Evolutionary conservation across 2,329 filamentous ascomycete species (phyloP).

Genomic region (Pseudomassariella vexata): DNA sequence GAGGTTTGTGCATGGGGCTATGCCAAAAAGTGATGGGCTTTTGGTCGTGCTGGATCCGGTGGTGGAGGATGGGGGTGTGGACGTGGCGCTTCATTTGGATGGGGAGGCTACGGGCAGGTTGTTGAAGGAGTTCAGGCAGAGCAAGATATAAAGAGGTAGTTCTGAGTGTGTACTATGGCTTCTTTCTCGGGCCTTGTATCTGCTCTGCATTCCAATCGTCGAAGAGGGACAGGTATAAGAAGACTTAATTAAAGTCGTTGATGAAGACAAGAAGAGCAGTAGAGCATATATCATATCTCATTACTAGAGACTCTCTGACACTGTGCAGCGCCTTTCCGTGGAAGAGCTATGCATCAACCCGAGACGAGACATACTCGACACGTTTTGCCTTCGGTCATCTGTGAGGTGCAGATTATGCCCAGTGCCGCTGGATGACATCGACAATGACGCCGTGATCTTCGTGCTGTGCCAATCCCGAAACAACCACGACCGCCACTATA

Average conservation of each 20-base stretch:
- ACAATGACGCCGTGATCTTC: slow-evolving; percentile 74
- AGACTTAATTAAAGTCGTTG: too few species aligned
- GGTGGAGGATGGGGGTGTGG: slow-evolving; percentile 21
- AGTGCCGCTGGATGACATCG: slow-evolving; percentile 56
- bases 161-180: background rate
- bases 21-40: slow-evolving; percentile 35
- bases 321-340: too few species aligned
- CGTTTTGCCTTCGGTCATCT: too few species aligned
- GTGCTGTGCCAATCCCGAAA: slow-evolving; percentile 70
- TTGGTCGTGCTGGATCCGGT: slow-evolving; percentile 32
- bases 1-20: slow-evolving; percentile 33
- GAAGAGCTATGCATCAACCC: too few species aligned
- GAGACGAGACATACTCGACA: too few species aligned
- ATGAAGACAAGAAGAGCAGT: too few species aligned
- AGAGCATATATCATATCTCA: too few species aligned
- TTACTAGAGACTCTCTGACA: too few species aligned
- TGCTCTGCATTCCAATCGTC: too few species aligned
- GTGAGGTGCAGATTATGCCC: too few species aligned
- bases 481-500: slow-evolving; percentile 67
- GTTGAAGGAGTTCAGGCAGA: background rate
- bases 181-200: background rate
- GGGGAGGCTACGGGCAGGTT: slow-evolving; percentile 11
- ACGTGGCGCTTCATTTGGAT: slow-evolving; percentile 28
- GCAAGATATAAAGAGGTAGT: background rate
- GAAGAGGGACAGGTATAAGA: too few species aligned